Evolutionary conservation across 73 alveolate genomes (phyloP).

Genomic region (Paraurostyla sp.): DNA sequence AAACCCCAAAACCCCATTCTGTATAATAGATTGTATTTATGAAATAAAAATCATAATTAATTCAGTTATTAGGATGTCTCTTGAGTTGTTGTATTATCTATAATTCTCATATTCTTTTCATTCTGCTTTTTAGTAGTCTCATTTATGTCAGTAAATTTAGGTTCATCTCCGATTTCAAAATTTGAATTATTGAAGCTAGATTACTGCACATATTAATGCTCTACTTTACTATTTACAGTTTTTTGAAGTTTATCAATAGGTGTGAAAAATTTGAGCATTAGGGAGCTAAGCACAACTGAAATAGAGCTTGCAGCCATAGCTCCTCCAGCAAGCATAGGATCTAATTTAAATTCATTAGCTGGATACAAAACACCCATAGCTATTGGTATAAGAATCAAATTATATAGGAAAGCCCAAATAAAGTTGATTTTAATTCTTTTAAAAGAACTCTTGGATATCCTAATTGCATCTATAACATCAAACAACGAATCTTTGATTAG

Average conservation of each 20-base stretch:
- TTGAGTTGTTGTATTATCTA: no score
- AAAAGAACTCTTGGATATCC: constrained; percentile 61
- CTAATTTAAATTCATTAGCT: constrained; percentile 39
- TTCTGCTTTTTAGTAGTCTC: no score
- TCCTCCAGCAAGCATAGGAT: constrained; percentile 77
- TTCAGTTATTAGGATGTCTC: no score
- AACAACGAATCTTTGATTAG: constrained; percentile 70
- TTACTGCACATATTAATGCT: background rate
- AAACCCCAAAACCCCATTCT: no score
- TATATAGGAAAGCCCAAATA: constrained; percentile 84
- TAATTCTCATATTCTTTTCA: no score
- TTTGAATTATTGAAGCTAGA: background rate
- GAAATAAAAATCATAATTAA: no score
- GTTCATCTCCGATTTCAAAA: no score
- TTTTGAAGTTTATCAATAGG: constrained; percentile 42
- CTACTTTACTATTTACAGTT: no score
- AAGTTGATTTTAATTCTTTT: constrained; percentile 78
- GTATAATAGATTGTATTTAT: no score
- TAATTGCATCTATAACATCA: constrained; percentile 69
- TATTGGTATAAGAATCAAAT: constrained; percentile 77
- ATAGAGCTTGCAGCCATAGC: constrained; percentile 83
- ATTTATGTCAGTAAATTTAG: no score
- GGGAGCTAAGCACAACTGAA: constrained; percentile 77
- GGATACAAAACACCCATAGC: constrained; percentile 83
- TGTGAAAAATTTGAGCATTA: constrained; percentile 67